These are phyloP conservation scores for Trichophyton mentagrophytes DNA, from an alignment of 2,329 filamentous ascomycete genomes.

Conservation along the genomic window DNA sequence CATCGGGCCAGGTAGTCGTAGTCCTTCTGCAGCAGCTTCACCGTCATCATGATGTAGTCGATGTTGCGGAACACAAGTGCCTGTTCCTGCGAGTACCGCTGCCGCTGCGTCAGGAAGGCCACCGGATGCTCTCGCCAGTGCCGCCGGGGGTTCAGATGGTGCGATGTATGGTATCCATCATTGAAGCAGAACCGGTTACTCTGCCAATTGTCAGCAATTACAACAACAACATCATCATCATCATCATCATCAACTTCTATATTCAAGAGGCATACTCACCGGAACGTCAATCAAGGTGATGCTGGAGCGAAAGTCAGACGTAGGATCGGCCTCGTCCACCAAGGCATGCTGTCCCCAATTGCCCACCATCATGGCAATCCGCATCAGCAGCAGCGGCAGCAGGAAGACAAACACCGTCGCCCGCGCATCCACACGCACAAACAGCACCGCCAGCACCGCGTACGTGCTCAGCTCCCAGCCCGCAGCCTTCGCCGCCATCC, in stretches of 20 bases:
- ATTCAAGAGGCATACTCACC: conserved; percentile 38
- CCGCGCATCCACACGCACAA: conserved; percentile 39
- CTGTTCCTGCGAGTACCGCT: conserved; percentile 51
- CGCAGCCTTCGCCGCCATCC: conserved; percentile 42
- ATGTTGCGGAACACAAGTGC: conserved; percentile 71
- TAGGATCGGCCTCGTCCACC: conserved; percentile 60
- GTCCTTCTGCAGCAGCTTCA: conserved; percentile 56
- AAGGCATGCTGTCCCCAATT: conserved; percentile 80
- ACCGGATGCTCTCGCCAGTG: conserved; percentile 73
- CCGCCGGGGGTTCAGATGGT: conserved; percentile 63
- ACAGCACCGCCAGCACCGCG: conserved; percentile 34
- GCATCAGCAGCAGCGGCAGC: conserved; percentile 52
- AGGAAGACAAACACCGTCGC: conserved; percentile 54
- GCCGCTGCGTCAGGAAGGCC: conserved; percentile 58
- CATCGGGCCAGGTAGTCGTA: conserved; percentile 57
- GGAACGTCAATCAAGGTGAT: conserved; percentile 68
- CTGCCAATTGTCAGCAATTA: conserved; percentile 29
- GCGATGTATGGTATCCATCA: conserved; percentile 70
- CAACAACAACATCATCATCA: not conserved
- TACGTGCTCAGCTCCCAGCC: conserved; percentile 52
- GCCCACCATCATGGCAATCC: conserved; percentile 63
- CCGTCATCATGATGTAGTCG: conserved; percentile 65
- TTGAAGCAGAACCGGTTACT: conserved; percentile 75
- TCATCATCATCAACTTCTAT: not conserved
- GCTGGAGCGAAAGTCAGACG: conserved; percentile 66